Percentiles rank a stretch among this genome's conserved stretches.
Evolutionary conservation across 1,139 yeast species (phyloP).

Genomic region (Zygoascus hellenicus): DNA sequence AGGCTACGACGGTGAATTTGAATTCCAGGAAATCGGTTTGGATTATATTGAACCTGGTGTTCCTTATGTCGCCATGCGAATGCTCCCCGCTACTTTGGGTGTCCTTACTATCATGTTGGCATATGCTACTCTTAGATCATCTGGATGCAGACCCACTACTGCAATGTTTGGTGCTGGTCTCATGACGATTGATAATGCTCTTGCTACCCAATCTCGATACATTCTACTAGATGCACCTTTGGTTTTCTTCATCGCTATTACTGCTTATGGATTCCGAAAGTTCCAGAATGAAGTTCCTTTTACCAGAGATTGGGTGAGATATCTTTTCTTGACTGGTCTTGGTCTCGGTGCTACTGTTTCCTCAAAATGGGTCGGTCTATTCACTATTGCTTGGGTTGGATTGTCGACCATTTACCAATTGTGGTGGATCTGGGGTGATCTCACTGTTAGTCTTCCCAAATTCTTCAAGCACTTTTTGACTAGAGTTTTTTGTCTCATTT

Average conservation of each 20-base stretch:
- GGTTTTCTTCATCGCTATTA: conserved; percentile 82
- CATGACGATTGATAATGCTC: conserved; percentile 77
- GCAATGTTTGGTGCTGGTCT: conserved; percentile 62
- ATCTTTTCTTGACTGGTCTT: conserved; percentile 67
- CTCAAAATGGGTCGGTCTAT: conserved; percentile 96
- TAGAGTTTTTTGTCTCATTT: conserved; percentile 59
- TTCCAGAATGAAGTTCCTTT: conserved; percentile 78
- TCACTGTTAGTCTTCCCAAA: conserved; percentile 50
- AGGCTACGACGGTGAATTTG: conserved; percentile 85
- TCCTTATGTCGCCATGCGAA: conserved; percentile 85
- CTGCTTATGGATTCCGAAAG: conserved; percentile 73
- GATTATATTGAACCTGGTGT: conserved; percentile 68
- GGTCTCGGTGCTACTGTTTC: conserved; percentile 83
- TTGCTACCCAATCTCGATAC: conserved; percentile 82
- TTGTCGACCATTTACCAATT: conserved; percentile 63
- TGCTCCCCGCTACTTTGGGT: conserved; percentile 79
- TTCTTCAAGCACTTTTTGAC: conserved; percentile 48
- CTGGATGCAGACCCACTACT: conserved; percentile 79
- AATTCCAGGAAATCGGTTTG: conserved; percentile 86
- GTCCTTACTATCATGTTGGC: conserved; percentile 68
- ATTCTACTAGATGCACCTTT: conserved; percentile 89
- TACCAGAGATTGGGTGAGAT: conserved; percentile 60
- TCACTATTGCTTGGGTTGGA: conserved; percentile 93
- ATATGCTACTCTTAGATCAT: conserved; percentile 75
- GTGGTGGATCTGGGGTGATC: conserved; percentile 88